Evolutionary conservation across 495 filamentous ascomycete species (phyloP), one percentile per base, ranked within the genome.

Genomic region (Glonium stellatum): DNA sequence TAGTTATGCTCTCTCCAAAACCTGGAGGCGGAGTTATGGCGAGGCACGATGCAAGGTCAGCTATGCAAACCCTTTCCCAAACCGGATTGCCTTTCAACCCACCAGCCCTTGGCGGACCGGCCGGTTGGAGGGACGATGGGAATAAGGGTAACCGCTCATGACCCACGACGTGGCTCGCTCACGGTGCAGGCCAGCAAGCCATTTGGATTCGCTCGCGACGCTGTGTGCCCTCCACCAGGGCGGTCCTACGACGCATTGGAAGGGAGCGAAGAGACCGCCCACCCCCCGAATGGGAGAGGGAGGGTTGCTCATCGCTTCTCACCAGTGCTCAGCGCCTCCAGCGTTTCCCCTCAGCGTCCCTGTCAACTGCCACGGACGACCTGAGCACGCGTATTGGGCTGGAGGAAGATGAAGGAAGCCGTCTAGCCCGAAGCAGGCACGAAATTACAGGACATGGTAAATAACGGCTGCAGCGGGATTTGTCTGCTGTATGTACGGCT

Each of bases 111-210:
- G 39, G 39, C 39, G 18, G 27, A 31, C 3, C 27, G 3, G 39
- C 4, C 39, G 39, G 39, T 13, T 44, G 39, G 10, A 1, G 13
- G 39, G 18, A 18, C 13, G 18, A 44, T 25, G 48, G 10, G 48
- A 51, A 31, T 31, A 31, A 31, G 18, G 25, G 48, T 51, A 51
- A 23, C 48, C 48, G 48, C 48, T 51, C 48, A 31, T 27, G 48
- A 31, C 48, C 19, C 9, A 18, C 48, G 48, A 51, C 48, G 48
- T 51, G 48, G 48, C 48, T 31, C 21, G 23, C 48, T 51, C 39
- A 4, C 39, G 13, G 39, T 11, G 18, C 12, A 18, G 36, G 8
- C 36, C 15, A 39, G 39, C 27, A 31, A 44, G 39, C 12, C 18
- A 44, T 44, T 4, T 11, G 39, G 39, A 44, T 44, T 44, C 39